A percentile compares a stretch with the other conserved stretches of the same genome.
Evolutionary conservation across 2,329 filamentous ascomycete species (phyloP).

Genomic region (Fusarium anthophilum): DNA sequence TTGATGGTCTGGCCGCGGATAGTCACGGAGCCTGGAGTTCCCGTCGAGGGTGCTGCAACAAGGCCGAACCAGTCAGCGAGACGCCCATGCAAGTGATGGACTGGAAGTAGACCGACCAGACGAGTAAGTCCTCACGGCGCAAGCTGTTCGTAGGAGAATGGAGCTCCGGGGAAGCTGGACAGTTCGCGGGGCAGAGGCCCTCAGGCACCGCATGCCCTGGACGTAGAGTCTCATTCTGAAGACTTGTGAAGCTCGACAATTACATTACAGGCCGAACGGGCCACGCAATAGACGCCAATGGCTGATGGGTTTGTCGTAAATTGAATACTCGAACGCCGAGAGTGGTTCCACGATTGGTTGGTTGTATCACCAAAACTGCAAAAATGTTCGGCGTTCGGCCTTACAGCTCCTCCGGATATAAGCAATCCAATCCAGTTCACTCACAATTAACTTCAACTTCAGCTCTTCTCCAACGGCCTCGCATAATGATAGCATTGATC

Average conservation of each 20-base stretch:
- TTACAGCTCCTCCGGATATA: constrained; percentile 32
- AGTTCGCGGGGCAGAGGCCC: constrained; percentile 39
- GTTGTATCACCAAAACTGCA: constrained; percentile 14
- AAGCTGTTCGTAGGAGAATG: constrained; percentile 34
- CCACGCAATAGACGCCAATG: constrained; percentile 19
- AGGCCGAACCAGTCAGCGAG: constrained; percentile 33
- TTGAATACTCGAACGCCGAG: not conserved
- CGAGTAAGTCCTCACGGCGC: constrained; percentile 38
- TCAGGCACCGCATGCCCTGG: constrained; percentile 42
- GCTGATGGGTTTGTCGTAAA: not conserved
- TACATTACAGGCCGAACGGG: constrained; percentile 21
- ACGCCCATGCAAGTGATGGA: constrained; percentile 15
- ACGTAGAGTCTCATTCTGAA: constrained; percentile 40
- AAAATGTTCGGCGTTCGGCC: constrained; percentile 31
- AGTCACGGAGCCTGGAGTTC: constrained; percentile 51
- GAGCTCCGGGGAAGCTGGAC: constrained; percentile 38
- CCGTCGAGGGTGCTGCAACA: constrained; percentile 34
- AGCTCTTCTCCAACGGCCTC: constrained; percentile 15
- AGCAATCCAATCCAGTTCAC: not conserved
- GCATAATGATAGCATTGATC: not conserved
- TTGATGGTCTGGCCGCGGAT: constrained; percentile 69
- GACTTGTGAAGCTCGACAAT: constrained; percentile 29
- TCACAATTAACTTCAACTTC: not conserved
- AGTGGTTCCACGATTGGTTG: constrained; percentile 1
- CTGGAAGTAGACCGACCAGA: constrained; percentile 37